Percentiles rank a stretch among this genome's conserved stretches.
These are phyloP conservation scores for Talaromyces albobiverticillius DNA, from an alignment of 2,329 filamentous ascomycete genomes.

Conservation along the genomic window DNA sequence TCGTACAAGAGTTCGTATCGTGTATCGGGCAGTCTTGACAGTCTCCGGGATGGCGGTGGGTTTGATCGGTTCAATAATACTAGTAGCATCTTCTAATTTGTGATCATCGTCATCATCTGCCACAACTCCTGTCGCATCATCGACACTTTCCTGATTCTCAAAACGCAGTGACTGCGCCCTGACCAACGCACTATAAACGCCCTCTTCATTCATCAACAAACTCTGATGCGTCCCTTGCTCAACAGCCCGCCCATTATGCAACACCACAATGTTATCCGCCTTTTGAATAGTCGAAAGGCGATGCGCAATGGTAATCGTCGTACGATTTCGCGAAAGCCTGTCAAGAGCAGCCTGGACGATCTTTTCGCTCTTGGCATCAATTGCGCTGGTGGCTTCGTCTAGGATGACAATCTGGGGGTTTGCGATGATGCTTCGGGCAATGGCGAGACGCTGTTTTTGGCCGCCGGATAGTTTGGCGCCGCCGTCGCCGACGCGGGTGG, in stretches of 20 bases:
- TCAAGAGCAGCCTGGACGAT: constrained; percentile 73
- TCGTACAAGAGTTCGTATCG: constrained; percentile 18
- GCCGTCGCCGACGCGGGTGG: constrained; percentile 68
- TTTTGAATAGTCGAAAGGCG: constrained; percentile 70
- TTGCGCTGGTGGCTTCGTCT: constrained; percentile 82
- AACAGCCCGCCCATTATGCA: constrained; percentile 67
- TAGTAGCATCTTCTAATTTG: neutral
- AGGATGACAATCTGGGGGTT: constrained; percentile 79
- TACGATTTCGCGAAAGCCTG: constrained; percentile 73
- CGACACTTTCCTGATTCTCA: constrained; percentile 1
- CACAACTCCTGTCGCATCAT: neutral
- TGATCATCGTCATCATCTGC: neutral
- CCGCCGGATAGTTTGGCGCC: constrained; percentile 76
- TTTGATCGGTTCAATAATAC: neutral
- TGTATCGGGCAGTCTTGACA: neutral
- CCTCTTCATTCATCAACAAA: constrained; percentile 57
- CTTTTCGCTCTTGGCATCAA: constrained; percentile 68
- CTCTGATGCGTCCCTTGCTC: constrained; percentile 75
- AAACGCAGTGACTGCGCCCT: constrained; percentile 37
- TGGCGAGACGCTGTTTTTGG: constrained; percentile 75
- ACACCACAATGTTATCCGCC: constrained; percentile 74
- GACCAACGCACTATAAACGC: constrained; percentile 68
- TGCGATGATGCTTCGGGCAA: constrained; percentile 74
- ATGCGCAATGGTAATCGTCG: constrained; percentile 91
- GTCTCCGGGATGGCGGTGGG: neutral